Conservation (phyloP, 2,329 filamentous ascomycete genomes). For the Gaeumannomyces tritici region DNA sequence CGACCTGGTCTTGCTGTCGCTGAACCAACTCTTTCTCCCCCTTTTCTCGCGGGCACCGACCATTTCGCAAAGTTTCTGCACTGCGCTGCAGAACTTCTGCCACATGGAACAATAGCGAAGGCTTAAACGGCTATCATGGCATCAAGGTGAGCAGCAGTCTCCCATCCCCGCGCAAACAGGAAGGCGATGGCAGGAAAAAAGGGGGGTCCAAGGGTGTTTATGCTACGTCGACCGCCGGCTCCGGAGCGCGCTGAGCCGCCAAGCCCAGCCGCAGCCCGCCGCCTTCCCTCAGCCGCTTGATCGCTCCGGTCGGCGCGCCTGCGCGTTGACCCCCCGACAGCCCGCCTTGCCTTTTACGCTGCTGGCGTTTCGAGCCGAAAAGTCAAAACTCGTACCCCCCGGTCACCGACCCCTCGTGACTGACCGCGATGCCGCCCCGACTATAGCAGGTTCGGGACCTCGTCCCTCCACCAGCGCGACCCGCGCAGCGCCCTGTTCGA, state of each 20-base stretch:
- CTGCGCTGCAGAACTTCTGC: background rate
- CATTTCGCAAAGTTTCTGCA: background rate
- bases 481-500: constrained; percentile 66
- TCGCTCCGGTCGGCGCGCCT: background rate
- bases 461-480: constrained; percentile 64
- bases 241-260: background rate
- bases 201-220: background rate
- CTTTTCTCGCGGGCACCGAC: background rate
- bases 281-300: background rate
- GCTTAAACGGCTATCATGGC: constrained; percentile 12
- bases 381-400: background rate
- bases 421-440: background rate
- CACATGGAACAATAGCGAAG: background rate
- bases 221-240: background rate
- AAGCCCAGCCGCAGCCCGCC: background rate
- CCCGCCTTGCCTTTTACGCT: background rate
- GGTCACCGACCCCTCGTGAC: background rate
- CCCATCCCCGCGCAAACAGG: background rate
- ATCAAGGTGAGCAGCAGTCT: constrained; percentile 5
- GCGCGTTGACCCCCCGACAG: background rate
- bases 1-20: background rate
- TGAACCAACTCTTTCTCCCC: background rate
- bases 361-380: background rate
- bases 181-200: background rate
- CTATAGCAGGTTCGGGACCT: constrained; percentile 50